Conservation (phyloP, 345 rosid species). For the Cardiospermum halicacabum region DNA sequence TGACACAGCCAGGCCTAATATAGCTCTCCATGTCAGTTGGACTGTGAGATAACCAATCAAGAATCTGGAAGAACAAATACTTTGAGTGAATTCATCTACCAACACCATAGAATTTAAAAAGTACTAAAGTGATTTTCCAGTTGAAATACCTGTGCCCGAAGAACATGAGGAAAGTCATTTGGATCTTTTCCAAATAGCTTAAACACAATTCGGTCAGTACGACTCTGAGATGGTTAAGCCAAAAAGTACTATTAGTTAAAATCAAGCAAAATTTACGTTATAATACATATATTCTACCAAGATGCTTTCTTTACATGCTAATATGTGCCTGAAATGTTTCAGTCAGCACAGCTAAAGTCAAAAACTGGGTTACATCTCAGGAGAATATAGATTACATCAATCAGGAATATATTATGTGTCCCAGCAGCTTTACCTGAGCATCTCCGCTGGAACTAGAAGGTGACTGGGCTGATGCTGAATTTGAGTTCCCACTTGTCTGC, state of each 20-base stretch:
- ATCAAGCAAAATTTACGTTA: background rate
- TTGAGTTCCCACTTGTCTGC: slow-evolving; percentile 89
- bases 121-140: slow-evolving; percentile 10
- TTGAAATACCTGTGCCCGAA: slow-evolving; percentile 74
- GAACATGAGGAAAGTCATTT: slow-evolving; percentile 75
- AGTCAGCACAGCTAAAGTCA: background rate
- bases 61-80: slow-evolving; percentile 57
- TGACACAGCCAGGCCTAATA: slow-evolving; percentile 94
- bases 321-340: background rate
- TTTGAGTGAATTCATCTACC: slow-evolving; percentile 16
- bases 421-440: slow-evolving; percentile 55
- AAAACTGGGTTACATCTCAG: background rate
- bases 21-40: slow-evolving; percentile 99
- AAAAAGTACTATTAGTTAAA: background rate
- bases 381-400: background rate
- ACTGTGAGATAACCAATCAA: slow-evolving; percentile 91
- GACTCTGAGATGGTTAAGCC: slow-evolving; percentile 55
- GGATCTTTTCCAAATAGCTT: slow-evolving; percentile 97
- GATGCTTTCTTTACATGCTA: slow-evolving; percentile 8
- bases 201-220: slow-evolving; percentile 87
- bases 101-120: slow-evolving; percentile 10
- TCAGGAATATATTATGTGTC: background rate
- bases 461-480: slow-evolving; percentile 95
- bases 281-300: background rate
- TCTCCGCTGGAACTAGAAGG: slow-evolving; percentile 94